Evolutionary conservation across 257 asterid species (phyloP).

Genomic region (Salvia miltiorrhiza): DNA sequence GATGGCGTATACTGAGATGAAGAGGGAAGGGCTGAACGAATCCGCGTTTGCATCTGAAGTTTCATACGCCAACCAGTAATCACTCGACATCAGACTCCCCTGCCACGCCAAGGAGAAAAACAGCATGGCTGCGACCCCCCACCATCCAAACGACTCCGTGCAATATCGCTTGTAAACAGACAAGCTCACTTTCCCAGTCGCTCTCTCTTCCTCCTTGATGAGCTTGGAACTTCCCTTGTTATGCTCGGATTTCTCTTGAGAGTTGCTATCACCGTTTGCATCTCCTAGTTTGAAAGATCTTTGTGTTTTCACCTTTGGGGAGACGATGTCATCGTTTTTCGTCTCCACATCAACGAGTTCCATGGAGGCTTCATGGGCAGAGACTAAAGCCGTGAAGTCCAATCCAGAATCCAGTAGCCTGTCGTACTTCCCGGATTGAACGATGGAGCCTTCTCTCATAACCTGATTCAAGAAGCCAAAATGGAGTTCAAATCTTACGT

Average conservation of each 20-base stretch:
- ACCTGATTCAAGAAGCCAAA: conserved; percentile 47
- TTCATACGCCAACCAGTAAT: conserved; percentile 92
- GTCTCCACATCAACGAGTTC: conserved; percentile 89
- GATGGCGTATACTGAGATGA: conserved; percentile 62
- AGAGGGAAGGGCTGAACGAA: conserved; percentile 67
- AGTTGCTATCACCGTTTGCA: conserved; percentile 47
- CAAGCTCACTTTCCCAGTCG: conserved; percentile 71
- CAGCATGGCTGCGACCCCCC: conserved; percentile 53
- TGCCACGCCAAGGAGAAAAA: conserved; percentile 63
- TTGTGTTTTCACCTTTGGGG: conserved; percentile 38
- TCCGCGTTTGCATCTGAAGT: conserved; percentile 59
- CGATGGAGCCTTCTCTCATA: conserved; percentile 86
- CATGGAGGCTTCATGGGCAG: conserved; percentile 91
- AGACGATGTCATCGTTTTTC: conserved; percentile 22
- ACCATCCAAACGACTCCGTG: conserved; percentile 89
- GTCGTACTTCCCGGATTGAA: conserved; percentile 83
- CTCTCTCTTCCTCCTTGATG: conserved; percentile 88
- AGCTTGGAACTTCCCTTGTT: conserved; percentile 60
- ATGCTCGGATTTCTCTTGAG: conserved; percentile 34
- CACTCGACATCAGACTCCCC: conserved; percentile 68
- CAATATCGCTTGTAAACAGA: conserved; percentile 71
- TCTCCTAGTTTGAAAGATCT: conserved; percentile 39
- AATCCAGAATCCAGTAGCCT: conserved; percentile 49
- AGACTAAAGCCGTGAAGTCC: conserved; percentile 75
- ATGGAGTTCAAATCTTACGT: not conserved